Evolutionary conservation across 2,329 filamentous ascomycete species (phyloP), one percentile per base, ranked within the genome.

Genomic region (Microsporum ferrugineum): DNA sequence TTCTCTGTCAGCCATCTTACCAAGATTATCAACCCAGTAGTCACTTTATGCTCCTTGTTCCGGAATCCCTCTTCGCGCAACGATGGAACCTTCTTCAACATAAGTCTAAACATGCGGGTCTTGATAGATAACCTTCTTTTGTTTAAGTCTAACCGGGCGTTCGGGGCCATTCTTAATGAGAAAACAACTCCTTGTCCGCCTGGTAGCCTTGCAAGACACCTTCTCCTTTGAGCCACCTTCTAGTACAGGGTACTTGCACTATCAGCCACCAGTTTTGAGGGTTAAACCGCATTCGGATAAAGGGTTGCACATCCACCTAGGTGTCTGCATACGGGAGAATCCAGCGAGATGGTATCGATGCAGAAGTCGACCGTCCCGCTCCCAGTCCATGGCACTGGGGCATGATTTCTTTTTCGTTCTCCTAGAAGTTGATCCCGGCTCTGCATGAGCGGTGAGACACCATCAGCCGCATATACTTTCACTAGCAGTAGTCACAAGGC

Each of bases 321-420:
- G 27, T 23, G 27, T 39, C 34, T 41, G 55, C 55, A 57, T 38
- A 34, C 12, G 27, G 27, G 39, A 34, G 6, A 38, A 39, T 23
- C 55, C 55, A 57, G 34, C 34, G n/a, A 27, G 12, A n/a, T 34
- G 49, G 49, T 53, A 53, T 27, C 3, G 8, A 53, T 57, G 38
- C 55, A 57, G 33, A 23, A 34, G 29, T 41, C 41, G 27, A 27
- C 57, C 38, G 27, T 43, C 41, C 57, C 57, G 57, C 39, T 27
- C 57, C 57, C 6, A 12, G 34, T 45, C 57, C 57, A 14, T n/a
- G 39, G 57, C 29, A n/a, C 27, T 47, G 57, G 57, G 4, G 34
- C 34, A 36, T 14, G 29, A 29, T 59, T 59, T 31, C 57, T 59
- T 59, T 59, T 59, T 43, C 39, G 39, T 43, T 17, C 39, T 43